Evolutionary conservation across 805 yeast species (phyloP), one percentile per base, ranked within the genome.

Genomic region (Lachancea meyersii): DNA sequence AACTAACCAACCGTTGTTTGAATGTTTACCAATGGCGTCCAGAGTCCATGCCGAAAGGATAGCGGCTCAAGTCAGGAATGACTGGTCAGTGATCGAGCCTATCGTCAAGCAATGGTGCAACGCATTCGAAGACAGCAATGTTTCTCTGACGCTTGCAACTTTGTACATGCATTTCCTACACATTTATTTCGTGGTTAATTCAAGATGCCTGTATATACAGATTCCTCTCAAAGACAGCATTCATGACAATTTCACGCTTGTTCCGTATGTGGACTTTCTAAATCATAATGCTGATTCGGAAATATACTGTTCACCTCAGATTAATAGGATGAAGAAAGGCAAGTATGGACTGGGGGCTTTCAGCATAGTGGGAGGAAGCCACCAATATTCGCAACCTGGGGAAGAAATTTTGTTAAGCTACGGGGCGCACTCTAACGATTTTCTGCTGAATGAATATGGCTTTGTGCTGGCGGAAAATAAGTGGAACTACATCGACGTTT

Each of bases 351-450:
- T 55, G 11, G 63, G 63, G 4, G 47, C 45, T 11, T 51, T 60
- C 4, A 68, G 64, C 11, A 50, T 61, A n/a, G 40, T 44, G 16
- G 49, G 53, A 19, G 64, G 65, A 5, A 31, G 40, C 7, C 44
- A 51, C 30, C 18, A 22, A 8, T 61, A 60, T 37, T 14, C 23
- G 3, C 45, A 16, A 6, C 5, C 53, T 39, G 58, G 54, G 3
- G 79, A 79, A 13, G 94, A 89, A 57, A 51, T 91, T 2, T 77
- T 68, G 51, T 71, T 91, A 50, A 76, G 82, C 40, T 91, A 91
- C 58, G 97, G 97, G 1, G 80, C 96, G 1, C 97, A 91, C 60
- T 78, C 84, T 8, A 88, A 91, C 58, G 87, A 79, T 38, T 86
- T 86, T 50, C 63, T 91, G 26, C 65, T 87, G 8, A 79, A 84